Evolutionary conservation across 179 eudicot genomes (phyloP), one percentile per base, ranked within the genome.

Genomic region (Sideroxylon spinosum): DNA sequence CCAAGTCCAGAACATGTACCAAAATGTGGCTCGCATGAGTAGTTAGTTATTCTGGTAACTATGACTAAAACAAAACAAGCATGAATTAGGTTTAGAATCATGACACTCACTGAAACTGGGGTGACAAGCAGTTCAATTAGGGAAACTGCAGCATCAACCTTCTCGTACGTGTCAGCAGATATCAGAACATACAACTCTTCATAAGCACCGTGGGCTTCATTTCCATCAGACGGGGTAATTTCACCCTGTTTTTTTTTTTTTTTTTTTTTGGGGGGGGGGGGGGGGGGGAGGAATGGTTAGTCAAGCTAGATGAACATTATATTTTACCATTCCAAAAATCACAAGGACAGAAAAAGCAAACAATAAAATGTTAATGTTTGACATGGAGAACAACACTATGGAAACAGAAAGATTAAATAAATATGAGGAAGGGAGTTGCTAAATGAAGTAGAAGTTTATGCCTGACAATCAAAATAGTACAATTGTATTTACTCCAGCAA

Each of bases 61-160:
- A 37, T 37, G 44, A 37, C 44, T 69, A 29, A 75, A 26, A 57
- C 17, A 78, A 11, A 72, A 14, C 3, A 74, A 17, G 57, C 57
- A 73, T 48, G 78, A 19, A 84, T 4, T 25, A 71, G 48, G 44
- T 22, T 37, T 6, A 61, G 26, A 73, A 66, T 25, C 23, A 10
- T 22, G 76, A n/a, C 60, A 88, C 97, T 84, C 76, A 95, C 98
- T 65, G 88, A 80, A 80, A 90, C 91, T 32, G 98, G 90, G 74
- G 87, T 86, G 72, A 93, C 82, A 4, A 95, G 86, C 86, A 95
- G 77, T 84, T 90, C 98, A 66, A 93, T 86, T 78, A 91, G 80
- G 59, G 86, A 80, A 86, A 95, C 92, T 59, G 98, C 98, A 29
- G 97, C 89, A 88, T 95, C 98, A 82, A 93, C 91, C 86, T 91